Percentiles rank a stretch among this genome's conserved stretches.
These are phyloP conservation scores for Coccomyxa subellipsoidea DNA, from an alignment of 163 green algal species.

Conservation along the genomic window DNA sequence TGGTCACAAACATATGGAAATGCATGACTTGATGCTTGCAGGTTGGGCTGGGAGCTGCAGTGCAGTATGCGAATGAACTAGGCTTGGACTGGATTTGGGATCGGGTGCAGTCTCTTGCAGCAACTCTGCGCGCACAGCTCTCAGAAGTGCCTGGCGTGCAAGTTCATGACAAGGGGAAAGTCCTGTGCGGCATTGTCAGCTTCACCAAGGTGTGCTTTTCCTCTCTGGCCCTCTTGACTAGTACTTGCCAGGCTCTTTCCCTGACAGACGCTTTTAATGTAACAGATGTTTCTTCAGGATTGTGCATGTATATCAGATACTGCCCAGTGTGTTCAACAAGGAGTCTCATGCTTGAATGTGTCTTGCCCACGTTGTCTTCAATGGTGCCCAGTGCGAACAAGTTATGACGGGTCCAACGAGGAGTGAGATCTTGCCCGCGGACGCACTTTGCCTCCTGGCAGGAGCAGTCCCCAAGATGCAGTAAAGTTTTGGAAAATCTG, in stretches of 20 bases:
- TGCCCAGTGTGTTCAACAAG: not conserved
- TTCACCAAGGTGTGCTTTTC: conserved; percentile 45
- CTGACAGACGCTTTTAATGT: no score
- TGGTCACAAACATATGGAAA: not conserved
- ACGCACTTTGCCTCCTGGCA: no score
- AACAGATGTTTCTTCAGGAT: no score
- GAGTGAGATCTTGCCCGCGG: no score
- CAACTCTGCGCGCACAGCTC: conserved; percentile 35
- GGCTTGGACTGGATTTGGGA: conserved; percentile 46
- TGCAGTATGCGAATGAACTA: conserved; percentile 45
- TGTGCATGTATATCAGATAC: not conserved
- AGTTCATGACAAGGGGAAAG: conserved; percentile 42
- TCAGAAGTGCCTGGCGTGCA: conserved; percentile 25
- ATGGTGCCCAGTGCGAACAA: no score
- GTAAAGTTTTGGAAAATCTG: not conserved
- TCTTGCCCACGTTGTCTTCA: not conserved
- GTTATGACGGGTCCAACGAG: no score
- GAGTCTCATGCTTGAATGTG: not conserved
- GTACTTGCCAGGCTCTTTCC: no score
- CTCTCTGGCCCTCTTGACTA: no score
- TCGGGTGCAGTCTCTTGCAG: conserved; percentile 43
- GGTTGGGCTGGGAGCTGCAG: conserved; percentile 61
- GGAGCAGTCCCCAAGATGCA: not conserved
- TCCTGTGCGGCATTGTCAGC: conserved; percentile 70
- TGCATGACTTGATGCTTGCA: conserved; percentile 22